Conservation (phyloP, 768 basidiomycete species). For the Suillus luteus region DNA sequence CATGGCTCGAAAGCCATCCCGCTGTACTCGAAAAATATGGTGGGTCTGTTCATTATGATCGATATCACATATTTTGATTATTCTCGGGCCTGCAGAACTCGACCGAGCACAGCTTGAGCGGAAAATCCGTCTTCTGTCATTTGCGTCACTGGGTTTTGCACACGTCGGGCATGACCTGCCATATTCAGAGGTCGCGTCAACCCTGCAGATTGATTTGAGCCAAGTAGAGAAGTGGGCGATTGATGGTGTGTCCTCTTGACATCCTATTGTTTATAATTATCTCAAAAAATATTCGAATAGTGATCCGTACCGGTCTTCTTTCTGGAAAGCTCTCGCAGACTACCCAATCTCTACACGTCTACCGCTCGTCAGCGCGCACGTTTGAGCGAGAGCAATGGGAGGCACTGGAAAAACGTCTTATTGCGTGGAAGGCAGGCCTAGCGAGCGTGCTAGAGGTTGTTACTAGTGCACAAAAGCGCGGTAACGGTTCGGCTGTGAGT, state of each 20-base stretch:
- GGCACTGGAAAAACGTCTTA: conserved; percentile 67
- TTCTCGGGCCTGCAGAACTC: conserved; percentile 44
- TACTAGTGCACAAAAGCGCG: conserved; percentile 52
- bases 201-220: conserved; percentile 61
- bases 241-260: conserved; percentile 55
- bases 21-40: conserved; percentile 55
- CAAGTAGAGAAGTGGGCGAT: conserved; percentile 89
- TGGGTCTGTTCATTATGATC: conserved; percentile 32
- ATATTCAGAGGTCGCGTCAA: conserved; percentile 68
- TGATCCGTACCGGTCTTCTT: conserved; percentile 77
- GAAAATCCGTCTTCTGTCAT: conserved; percentile 78
- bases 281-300: conserved; percentile 37
- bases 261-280: not conserved
- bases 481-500: conserved; percentile 22
- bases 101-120: conserved; percentile 61
- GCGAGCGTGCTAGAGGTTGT: conserved; percentile 73
- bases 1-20: conserved; percentile 59
- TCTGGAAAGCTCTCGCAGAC: conserved; percentile 85
- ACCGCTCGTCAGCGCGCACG: conserved; percentile 69
- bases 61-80: no score
- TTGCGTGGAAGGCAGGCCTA: conserved; percentile 79
- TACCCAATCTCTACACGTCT: conserved; percentile 69
- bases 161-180: conserved; percentile 74
- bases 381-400: conserved; percentile 85
- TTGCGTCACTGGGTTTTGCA: conserved; percentile 75